A percentile compares a stretch with the other conserved stretches of the same genome.
phyloP scores from a whole-genome alignment of 345 rosid genomes.

The Acer yangbiense region DNA sequence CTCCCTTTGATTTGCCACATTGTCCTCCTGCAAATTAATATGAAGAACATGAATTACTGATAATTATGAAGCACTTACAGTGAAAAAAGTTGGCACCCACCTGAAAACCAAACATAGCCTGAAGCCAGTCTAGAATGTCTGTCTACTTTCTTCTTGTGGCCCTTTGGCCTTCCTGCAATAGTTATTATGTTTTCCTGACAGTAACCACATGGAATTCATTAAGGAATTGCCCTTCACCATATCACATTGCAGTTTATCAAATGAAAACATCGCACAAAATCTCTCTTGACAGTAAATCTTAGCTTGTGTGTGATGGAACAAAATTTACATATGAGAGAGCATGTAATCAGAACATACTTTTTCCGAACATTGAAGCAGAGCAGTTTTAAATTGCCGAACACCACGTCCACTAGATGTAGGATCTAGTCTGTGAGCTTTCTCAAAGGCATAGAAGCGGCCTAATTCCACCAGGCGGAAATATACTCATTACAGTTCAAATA shows the following conservation, averaged over 20 bases:
- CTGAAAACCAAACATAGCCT: conserved; percentile 69
- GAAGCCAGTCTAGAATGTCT: conserved; percentile 72
- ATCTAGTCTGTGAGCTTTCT: conserved; percentile 80
- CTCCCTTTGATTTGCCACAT: conserved; percentile 63
- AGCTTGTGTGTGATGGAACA: neutral
- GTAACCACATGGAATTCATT: conserved; percentile 1
- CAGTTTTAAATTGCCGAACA: conserved; percentile 83
- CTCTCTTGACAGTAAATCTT: neutral
- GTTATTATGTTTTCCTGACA: conserved; percentile 87
- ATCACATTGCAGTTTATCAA: neutral
- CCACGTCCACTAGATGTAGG: conserved; percentile 85
- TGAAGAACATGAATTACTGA: conserved; percentile 11
- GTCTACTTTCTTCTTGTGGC: conserved; percentile 42
- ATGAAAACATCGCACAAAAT: neutral
- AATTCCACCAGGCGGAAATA: conserved; percentile 13
- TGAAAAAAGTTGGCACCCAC: conserved; percentile 28
- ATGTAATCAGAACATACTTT: conserved; percentile 38
- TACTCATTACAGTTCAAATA: neutral
- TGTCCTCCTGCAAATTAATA: conserved; percentile 48
- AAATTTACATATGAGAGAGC: neutral
- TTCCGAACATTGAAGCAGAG: conserved; percentile 75
- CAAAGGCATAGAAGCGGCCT: conserved; percentile 86
- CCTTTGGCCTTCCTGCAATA: conserved; percentile 58
- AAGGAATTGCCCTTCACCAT: neutral
- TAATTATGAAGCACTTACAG: conserved; percentile 1